Conservation (phyloP, 768 basidiomycete species). For the Suillus clintonianus region DNA sequence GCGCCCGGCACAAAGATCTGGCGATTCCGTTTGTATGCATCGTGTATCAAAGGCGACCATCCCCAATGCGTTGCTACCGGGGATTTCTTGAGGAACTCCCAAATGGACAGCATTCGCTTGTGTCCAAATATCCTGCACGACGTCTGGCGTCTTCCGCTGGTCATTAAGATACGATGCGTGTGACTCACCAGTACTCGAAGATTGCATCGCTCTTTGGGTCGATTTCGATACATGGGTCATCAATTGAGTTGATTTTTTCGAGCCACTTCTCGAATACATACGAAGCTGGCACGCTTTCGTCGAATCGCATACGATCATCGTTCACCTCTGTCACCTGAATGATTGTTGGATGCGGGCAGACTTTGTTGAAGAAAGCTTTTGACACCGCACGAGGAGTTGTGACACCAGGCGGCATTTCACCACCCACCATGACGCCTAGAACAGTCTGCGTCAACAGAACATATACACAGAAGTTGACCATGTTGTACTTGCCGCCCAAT, state of each 20-base stretch:
- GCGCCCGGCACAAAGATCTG: constrained; percentile 21
- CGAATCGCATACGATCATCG: constrained; percentile 29
- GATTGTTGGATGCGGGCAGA: constrained; percentile 40
- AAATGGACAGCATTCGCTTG: constrained; percentile 36
- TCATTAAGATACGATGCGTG: background rate
- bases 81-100: constrained; percentile 33
- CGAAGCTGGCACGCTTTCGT: constrained; percentile 23
- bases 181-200: constrained; percentile 39
- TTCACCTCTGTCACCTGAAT: constrained; percentile 32
- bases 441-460: background rate
- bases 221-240: constrained; percentile 44
- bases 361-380: constrained; percentile 38
- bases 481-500: constrained; percentile 32
- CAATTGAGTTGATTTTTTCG: constrained; percentile 31
- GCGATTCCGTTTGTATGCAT: constrained; percentile 33
- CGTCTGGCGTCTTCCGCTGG: background rate
- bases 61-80: constrained; percentile 37
- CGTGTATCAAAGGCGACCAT: constrained; percentile 39
- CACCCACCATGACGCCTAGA: constrained; percentile 45
- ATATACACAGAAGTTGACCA: background rate
- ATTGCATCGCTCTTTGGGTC: constrained; percentile 23
- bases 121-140: constrained; percentile 35
- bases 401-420: constrained; percentile 34
- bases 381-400: constrained; percentile 37
- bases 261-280: constrained; percentile 41